Conservation (phyloP, 306 rosid genomes). For the Ormosia semicastrata region DNA sequence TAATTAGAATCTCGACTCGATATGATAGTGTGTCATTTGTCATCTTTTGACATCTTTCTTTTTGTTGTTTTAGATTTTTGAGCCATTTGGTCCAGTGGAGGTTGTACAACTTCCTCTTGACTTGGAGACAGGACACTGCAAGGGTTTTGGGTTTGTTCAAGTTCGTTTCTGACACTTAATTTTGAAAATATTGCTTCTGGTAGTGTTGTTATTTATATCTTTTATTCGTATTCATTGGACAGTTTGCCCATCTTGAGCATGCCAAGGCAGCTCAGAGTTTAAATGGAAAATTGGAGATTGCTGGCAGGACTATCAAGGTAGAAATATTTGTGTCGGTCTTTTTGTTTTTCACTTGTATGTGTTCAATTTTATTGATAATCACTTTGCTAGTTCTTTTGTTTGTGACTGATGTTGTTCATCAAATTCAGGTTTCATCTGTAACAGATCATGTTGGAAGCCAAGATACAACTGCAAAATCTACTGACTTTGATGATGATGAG, state of each 20-base stretch:
- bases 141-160: slow-evolving; percentile 98
- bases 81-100: slow-evolving; percentile 97
- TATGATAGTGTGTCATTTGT: neutral
- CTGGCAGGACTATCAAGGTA: slow-evolving; percentile 94
- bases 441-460: slow-evolving; percentile 90
- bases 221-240: slow-evolving; percentile 27
- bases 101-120: slow-evolving; percentile 94
- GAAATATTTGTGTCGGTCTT: slow-evolving; percentile 6
- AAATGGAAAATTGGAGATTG: slow-evolving; percentile 94
- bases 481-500: slow-evolving; percentile 95
- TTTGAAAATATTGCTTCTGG: neutral
- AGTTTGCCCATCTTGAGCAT: slow-evolving; percentile 97
- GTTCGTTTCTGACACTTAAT: slow-evolving; percentile 49
- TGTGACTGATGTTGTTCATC: slow-evolving; percentile 14
- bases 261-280: slow-evolving; percentile 97
- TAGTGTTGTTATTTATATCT: slow-evolving; percentile 5
- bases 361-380: neutral
- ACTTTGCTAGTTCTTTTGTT: slow-evolving; percentile 10
- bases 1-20: neutral
- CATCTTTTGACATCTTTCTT: slow-evolving; percentile 5
- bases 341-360: no score
- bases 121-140: slow-evolving; percentile 97
- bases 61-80: slow-evolving; percentile 71
- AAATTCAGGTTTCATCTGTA: slow-evolving; percentile 83
- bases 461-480: slow-evolving; percentile 80